A percentile compares a stretch with the other conserved stretches of the same genome.
phyloP scores from a whole-genome alignment of 2,329 filamentous ascomycete species.

The Lachnellula hyalina region DNA sequence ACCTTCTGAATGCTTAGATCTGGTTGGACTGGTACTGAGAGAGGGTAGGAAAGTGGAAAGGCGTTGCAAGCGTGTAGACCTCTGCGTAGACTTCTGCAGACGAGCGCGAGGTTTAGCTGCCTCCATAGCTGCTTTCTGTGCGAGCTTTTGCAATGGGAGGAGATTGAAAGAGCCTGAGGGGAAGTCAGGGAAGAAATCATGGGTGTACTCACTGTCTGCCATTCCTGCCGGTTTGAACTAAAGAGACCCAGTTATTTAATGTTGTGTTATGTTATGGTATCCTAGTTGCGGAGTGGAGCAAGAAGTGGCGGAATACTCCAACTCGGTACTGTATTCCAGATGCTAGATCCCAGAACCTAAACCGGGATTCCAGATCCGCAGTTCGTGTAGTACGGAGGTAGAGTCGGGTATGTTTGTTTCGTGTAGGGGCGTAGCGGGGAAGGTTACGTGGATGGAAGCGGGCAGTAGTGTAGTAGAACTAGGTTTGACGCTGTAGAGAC shows the following conservation, averaged over 20 bases:
- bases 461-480: too few species aligned
- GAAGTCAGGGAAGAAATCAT: neutral
- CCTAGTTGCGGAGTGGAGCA: too few species aligned
- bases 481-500: too few species aligned
- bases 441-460: neutral
- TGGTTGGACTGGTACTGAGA: conserved; percentile 11
- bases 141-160: neutral
- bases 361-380: neutral
- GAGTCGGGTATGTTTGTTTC: too few species aligned
- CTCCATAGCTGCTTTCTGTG: conserved; percentile 2
- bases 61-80: conserved; percentile 9
- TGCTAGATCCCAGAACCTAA: neutral
- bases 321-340: too few species aligned
- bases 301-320: too few species aligned
- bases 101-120: neutral
- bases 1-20: conserved; percentile 7
- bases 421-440: neutral
- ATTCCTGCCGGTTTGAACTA: neutral
- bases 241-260: neutral
- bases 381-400: too few species aligned
- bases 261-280: neutral
- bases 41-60: conserved; percentile 13
- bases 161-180: neutral
- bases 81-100: conserved; percentile 3
- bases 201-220: neutral